Conservation (phyloP, 2,329 filamentous ascomycete species). For the Botrytis fabae region DNA sequence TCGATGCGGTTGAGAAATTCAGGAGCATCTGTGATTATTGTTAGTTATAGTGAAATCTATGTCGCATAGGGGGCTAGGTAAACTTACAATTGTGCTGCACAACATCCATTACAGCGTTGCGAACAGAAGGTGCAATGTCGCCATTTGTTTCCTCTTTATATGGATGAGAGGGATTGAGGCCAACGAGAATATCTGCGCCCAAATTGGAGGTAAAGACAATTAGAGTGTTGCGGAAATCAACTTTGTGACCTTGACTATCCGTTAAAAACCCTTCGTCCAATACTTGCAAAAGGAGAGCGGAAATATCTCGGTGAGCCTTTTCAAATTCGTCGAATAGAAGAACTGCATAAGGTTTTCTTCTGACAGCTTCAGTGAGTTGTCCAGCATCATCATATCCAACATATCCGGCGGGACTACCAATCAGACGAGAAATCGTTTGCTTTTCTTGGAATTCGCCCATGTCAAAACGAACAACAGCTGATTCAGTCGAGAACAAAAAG, state of each 20-base stretch:
- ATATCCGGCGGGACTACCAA: slow-evolving; percentile 90
- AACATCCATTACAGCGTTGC: slow-evolving; percentile 83
- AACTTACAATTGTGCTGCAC: slow-evolving; percentile 60
- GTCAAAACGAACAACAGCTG: slow-evolving; percentile 89
- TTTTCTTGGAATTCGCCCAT: slow-evolving; percentile 99
- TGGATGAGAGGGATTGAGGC: slow-evolving; percentile 64
- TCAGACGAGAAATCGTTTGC: slow-evolving; percentile 89
- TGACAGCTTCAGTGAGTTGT: slow-evolving; percentile 91
- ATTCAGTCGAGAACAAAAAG: slow-evolving; percentile 91
- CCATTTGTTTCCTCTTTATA: slow-evolving; percentile 63
- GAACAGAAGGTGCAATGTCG: slow-evolving; percentile 71
- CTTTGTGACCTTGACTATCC: slow-evolving; percentile 91
- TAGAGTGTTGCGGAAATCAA: slow-evolving; percentile 95
- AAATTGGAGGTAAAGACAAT: slow-evolving; percentile 96
- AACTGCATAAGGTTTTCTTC: slow-evolving; percentile 92
- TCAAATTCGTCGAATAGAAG: slow-evolving; percentile 97
- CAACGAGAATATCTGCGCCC: slow-evolving; percentile 86
- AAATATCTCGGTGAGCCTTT: slow-evolving; percentile 95
- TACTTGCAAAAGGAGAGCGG: slow-evolving; percentile 85
- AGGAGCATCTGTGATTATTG: slow-evolving; percentile 59
- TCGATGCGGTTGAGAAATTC: slow-evolving; percentile 97
- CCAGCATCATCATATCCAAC: slow-evolving; percentile 97
- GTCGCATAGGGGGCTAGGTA: slow-evolving; percentile 35
- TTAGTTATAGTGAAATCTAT: slow-evolving; percentile 6
- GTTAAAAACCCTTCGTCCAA: slow-evolving; percentile 96